Evolutionary conservation across 1,284 basidiomycete species (phyloP), one percentile per base, ranked within the genome.

Genomic region (Gymnopus androsaceus): DNA sequence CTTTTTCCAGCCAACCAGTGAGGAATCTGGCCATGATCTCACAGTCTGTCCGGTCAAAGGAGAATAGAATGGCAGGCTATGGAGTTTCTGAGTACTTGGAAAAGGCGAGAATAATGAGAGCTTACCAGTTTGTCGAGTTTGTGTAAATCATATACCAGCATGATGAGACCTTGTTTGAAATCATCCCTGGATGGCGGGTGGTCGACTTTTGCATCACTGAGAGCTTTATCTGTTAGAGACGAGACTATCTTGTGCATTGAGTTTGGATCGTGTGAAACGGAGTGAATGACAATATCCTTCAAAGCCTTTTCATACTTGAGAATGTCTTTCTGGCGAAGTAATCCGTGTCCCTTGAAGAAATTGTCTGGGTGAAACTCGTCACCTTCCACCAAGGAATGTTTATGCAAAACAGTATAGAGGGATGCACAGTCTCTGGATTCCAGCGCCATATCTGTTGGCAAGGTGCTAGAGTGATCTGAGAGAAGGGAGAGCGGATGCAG

Each of bases 21-120:
- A 89, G 65, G 11, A 59, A 56, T 17, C 65, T 50, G 0, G 75
- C 82, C 71, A 86, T 77, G n/a, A 67, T 63, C 63, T 87, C 85
- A 63, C 85, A 88, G 25, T 75, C 71, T 14, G 72, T 69, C 23
- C 86, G 78, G 60, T 87, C 83, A 61, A 89, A 87, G 56, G 75
- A 78, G 72, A 89, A 89, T 19, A 88, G 64, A 6, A 89, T 78
- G 0, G 85, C 87, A 2, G 86, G 85, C 81, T 87, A 54, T n/a
- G 37, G 30, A 19, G 3, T 7, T 31, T 7, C n/a, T 46, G 1
- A 46, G 28, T 31, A 19, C 11, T 44, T 46, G 42, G 44, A 15
- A 44, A 30, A 37, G 15, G 42, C n/a, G n/a, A n/a, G 17, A 27
- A 4, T 7, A 8, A 27, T 3, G 8, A 25, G 30, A 4, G 64